phyloP scores from a whole-genome alignment of 495 filamentous ascomycete species.

The Cudoniella acicularis region DNA sequence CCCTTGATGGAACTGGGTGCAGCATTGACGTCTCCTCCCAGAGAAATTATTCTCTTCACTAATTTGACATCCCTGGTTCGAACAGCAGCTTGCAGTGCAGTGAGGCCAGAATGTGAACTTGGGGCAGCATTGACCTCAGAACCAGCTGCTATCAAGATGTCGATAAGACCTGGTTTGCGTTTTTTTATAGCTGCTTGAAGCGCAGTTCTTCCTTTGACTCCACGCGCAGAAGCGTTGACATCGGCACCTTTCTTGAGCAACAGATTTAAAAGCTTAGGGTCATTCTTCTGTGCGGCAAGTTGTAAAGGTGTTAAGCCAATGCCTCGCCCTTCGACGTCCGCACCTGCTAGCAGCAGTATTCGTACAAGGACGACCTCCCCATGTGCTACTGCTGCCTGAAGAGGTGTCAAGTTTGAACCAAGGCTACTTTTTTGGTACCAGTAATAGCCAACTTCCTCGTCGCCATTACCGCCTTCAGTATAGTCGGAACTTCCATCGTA shows the following conservation, averaged over 20 bases:
- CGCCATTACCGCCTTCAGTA: not conserved
- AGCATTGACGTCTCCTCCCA: slow-evolving; percentile 1
- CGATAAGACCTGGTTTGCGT: slow-evolving; percentile 13
- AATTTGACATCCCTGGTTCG: not conserved
- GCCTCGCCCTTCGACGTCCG: not conserved
- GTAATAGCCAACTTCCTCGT: not conserved
- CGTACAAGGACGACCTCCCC: not conserved
- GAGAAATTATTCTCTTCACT: not conserved
- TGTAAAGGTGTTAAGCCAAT: slow-evolving; percentile 8
- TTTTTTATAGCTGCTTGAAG: slow-evolving; percentile 14
- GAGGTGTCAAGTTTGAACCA: too few species aligned
- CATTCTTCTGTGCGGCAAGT: slow-evolving; percentile 9
- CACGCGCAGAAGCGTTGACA: slow-evolving; percentile 10
- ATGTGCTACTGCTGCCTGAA: not conserved
- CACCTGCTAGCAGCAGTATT: slow-evolving; percentile 1
- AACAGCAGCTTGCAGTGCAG: slow-evolving; percentile 22
- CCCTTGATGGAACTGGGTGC: not conserved
- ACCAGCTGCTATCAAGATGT: slow-evolving; percentile 16
- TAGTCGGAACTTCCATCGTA: not conserved
- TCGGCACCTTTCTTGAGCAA: slow-evolving; percentile 6
- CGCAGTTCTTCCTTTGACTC: slow-evolving; percentile 5
- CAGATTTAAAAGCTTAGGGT: slow-evolving; percentile 10
- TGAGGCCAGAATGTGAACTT: not conserved
- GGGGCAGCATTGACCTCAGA: slow-evolving; percentile 15
- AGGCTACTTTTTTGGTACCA: too few species aligned